A percentile compares a stretch with the other conserved stretches of the same genome.
Conservation (phyloP, 2,329 filamentous ascomycete species). For the Huntiella moniliformis region DNA sequence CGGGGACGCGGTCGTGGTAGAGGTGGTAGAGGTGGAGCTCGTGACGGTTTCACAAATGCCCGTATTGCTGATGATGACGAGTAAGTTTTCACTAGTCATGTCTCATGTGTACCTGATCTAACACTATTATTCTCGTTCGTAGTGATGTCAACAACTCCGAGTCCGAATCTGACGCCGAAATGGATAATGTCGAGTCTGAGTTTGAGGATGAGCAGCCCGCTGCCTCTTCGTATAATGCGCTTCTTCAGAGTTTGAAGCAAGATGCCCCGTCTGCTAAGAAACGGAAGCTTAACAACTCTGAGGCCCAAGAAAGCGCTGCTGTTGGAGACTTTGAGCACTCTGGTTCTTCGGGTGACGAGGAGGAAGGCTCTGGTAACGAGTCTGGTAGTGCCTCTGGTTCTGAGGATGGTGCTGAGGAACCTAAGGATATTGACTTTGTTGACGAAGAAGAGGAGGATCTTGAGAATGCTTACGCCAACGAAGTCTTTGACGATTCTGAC, state of each 20-base stretch:
- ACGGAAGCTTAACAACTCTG: slow-evolving; percentile 32
- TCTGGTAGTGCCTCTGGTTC: slow-evolving; percentile 12
- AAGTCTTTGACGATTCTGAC: slow-evolving; percentile 25
- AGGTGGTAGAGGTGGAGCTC: slow-evolving; percentile 18
- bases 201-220: slow-evolving; percentile 23
- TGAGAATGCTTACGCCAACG: slow-evolving; percentile 23
- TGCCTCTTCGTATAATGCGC: slow-evolving; percentile 32
- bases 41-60: slow-evolving; percentile 27
- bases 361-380: slow-evolving; percentile 13
- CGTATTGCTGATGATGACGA: slow-evolving; percentile 25
- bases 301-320: slow-evolving; percentile 13
- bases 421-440: slow-evolving; percentile 18
- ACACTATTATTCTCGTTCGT: neutral
- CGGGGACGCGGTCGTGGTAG: slow-evolving; percentile 16
- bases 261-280: slow-evolving; percentile 31
- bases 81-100: slow-evolving; percentile 15
- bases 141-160: slow-evolving; percentile 20
- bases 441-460: slow-evolving; percentile 22
- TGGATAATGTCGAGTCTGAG: slow-evolving; percentile 17
- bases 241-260: slow-evolving; percentile 36
- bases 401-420: slow-evolving; percentile 18
- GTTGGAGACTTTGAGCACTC: slow-evolving; percentile 12
- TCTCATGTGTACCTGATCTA: neutral
- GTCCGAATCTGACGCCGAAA: slow-evolving; percentile 25
- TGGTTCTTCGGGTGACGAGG: slow-evolving; percentile 13